phyloP scores from a whole-genome alignment of 805 yeast genomes.

The Metschnikowia aberdeeniae region DNA sequence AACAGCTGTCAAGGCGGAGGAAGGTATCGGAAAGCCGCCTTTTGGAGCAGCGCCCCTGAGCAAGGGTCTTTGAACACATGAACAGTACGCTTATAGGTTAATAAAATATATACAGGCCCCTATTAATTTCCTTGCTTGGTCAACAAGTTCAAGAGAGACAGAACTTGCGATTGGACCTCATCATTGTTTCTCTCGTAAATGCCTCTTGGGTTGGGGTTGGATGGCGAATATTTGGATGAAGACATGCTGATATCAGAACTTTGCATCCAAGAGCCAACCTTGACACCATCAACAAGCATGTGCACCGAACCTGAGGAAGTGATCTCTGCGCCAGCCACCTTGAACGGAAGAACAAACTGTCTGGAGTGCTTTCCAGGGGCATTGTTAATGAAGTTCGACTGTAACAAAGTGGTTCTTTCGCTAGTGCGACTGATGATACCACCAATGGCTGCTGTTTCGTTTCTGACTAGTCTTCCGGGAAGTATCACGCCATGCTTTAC shows the following conservation, averaged over 20 bases:
- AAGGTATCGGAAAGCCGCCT: not conserved
- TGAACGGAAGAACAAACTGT: constrained; percentile 43
- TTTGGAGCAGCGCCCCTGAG: not conserved
- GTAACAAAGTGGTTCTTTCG: constrained; percentile 31
- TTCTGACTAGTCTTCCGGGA: constrained; percentile 63
- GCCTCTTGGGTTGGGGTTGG: constrained; percentile 30
- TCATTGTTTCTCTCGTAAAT: constrained; percentile 32
- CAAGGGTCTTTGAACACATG: not conserved
- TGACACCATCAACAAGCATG: constrained; percentile 38
- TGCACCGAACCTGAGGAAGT: constrained; percentile 37
- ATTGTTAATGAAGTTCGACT: constrained; percentile 31
- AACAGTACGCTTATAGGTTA: not conserved
- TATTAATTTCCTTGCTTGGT: constrained; percentile 14
- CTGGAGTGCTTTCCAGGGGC: constrained; percentile 39
- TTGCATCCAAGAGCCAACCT: constrained; percentile 39
- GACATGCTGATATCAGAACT: constrained; percentile 19
- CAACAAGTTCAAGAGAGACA: constrained; percentile 18
- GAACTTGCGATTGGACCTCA: constrained; percentile 16
- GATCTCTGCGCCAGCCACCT: constrained; percentile 34
- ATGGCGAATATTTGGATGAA: constrained; percentile 26
- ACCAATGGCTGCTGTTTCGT: constrained; percentile 53
- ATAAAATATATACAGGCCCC: constrained; percentile 5
- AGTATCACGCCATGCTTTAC: constrained; percentile 48
- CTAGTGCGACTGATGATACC: constrained; percentile 43
- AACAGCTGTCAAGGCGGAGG: not conserved